phyloP scores from a whole-genome alignment of 352 stramenopile species.

The Plasmopara viticola region DNA sequence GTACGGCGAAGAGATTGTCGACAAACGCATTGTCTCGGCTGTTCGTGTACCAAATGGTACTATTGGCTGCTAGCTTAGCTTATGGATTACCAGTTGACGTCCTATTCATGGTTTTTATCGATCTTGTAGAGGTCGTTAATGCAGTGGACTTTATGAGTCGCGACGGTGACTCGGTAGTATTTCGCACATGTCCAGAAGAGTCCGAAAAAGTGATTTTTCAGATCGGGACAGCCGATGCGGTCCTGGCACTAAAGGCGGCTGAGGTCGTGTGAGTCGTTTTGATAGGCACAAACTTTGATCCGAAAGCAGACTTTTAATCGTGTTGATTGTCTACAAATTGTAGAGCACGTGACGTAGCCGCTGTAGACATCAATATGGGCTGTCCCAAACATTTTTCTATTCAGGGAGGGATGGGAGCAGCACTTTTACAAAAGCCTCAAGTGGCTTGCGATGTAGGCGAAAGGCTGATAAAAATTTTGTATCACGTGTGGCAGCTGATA shows the following conservation, averaged over 20 bases:
- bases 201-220: slow-evolving; percentile 83
- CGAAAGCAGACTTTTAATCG: no score
- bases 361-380: slow-evolving; percentile 94
- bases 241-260: slow-evolving; percentile 69
- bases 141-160: slow-evolving; percentile 89
- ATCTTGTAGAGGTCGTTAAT: slow-evolving; percentile 47
- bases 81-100: neutral
- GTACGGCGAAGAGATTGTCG: slow-evolving; percentile 94
- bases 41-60: slow-evolving; percentile 77
- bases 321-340: neutral
- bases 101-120: neutral
- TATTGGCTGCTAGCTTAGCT: slow-evolving; percentile 6
- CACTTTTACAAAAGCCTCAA: slow-evolving; percentile 85
- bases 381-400: slow-evolving; percentile 92
- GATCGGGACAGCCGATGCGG: slow-evolving; percentile 77
- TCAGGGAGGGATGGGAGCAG: slow-evolving; percentile 88
- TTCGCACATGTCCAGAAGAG: slow-evolving; percentile 84
- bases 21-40: slow-evolving; percentile 86
- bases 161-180: slow-evolving; percentile 78
- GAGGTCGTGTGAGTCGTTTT: slow-evolving; percentile 55
- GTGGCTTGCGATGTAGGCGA: slow-evolving; percentile 66
- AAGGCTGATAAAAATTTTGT: neutral
- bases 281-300: neutral
- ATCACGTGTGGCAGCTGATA: neutral
- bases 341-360: slow-evolving; percentile 77